phyloP scores from a whole-genome alignment of 805 yeast species.

The Metschnikowia continentalis region DNA sequence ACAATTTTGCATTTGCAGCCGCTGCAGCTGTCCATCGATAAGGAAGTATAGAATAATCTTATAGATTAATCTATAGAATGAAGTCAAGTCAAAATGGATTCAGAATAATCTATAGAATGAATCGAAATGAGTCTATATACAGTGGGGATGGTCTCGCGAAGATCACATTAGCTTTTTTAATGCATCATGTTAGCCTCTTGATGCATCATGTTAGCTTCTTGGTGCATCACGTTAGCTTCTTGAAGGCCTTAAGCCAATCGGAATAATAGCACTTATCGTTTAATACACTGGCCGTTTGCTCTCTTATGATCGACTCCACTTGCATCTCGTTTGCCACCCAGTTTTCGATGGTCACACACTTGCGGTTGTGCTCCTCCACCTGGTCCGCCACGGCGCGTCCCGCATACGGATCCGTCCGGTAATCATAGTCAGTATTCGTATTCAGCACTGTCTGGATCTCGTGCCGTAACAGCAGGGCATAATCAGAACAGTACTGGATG shows the following conservation, averaged over 20 bases:
- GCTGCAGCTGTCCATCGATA: conserved; percentile 39
- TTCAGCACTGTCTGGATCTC: conserved; percentile 6
- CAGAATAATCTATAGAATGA: background rate
- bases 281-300: conserved; percentile 29
- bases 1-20: conserved; percentile 43
- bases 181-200: too few species aligned
- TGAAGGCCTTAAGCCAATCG: conserved; percentile 34
- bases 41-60: background rate
- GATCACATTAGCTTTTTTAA: too few species aligned
- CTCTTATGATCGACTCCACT: conserved; percentile 32
- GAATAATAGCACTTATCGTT: conserved; percentile 35
- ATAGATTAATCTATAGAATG: background rate
- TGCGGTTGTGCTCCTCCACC: conserved; percentile 21
- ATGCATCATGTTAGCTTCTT: background rate
- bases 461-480: conserved; percentile 23
- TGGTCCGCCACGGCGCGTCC: conserved; percentile 20
- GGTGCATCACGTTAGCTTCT: background rate
- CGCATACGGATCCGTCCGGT: conserved; percentile 40
- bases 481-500: conserved; percentile 29
- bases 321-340: conserved; percentile 36
- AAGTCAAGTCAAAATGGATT: background rate
- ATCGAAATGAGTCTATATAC: too few species aligned
- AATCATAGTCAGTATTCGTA: conserved; percentile 20
- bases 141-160: too few species aligned
- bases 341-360: conserved; percentile 27